phyloP scores from a whole-genome alignment of 2,329 filamentous ascomycete species.

The Trichoderma oligosporum region DNA sequence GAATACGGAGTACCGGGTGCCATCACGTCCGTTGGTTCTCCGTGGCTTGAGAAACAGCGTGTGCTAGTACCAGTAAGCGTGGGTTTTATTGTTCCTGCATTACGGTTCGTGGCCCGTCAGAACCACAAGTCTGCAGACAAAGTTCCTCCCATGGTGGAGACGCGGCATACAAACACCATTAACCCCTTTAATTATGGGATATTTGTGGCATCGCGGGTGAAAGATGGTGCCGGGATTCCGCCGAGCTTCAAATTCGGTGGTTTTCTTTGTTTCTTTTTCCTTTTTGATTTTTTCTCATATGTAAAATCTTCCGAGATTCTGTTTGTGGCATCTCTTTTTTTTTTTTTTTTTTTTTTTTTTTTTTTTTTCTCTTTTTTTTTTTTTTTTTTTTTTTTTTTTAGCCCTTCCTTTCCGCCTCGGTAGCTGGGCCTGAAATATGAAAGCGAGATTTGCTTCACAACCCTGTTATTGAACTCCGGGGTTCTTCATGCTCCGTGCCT shows the following conservation, averaged over 20 bases:
- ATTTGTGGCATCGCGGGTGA: neutral
- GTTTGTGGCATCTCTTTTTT: neutral
- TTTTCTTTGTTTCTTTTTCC: neutral
- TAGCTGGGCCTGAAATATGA: no score
- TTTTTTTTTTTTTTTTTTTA: no score
- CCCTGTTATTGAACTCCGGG: no score
- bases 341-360: neutral
- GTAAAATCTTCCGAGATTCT: neutral
- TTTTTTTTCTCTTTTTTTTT: no score
- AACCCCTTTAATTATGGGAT: slow-evolving; percentile 12
- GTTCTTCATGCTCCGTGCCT: no score
- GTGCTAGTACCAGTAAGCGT: slow-evolving; percentile 11
- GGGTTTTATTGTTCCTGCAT: neutral
- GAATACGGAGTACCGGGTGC: no score
- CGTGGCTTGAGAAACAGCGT: neutral
- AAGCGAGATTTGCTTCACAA: no score
- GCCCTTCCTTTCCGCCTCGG: no score
- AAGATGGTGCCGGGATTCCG: neutral
- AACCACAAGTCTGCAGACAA: neutral
- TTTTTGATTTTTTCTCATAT: neutral
- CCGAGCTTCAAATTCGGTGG: neutral
- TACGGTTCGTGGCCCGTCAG: neutral
- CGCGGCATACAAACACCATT: slow-evolving; percentile 14
- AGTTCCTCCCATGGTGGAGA: slow-evolving; percentile 14
- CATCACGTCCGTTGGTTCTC: neutral